Evolutionary conservation across 192 early-diverging fungal species (phyloP), one percentile per base, ranked within the genome.

Genomic region (Oehlia diaphana): DNA sequence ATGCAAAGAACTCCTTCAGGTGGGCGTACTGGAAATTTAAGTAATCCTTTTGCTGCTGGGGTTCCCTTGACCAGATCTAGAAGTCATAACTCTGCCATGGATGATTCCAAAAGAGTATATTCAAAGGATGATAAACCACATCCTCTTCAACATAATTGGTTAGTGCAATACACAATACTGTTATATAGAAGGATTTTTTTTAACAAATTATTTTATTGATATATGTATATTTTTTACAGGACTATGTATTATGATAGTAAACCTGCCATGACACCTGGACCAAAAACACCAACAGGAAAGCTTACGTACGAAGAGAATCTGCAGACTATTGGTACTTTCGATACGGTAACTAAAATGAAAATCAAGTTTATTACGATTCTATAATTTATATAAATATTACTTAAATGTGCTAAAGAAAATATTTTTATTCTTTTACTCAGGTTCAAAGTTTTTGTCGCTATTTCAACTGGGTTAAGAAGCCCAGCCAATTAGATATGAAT

Each of bases 401-500:
- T 37, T 37, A 4, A 37, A 4, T 42, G 5, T 42, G 39, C 7
- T 42, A 42, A 42, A 42, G 39, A 42, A 42, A 42, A 42, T 42
- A 42, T 42, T 19, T 67, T 35, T 31, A 50, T 53, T 79, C 14
- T 39, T n/a, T 75, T 37, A 23, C 68, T 7, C 23, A 86, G 84
- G 84, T 86, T 3, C 79, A 86, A 35, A 63, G 79, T 0, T 86
- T 86, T 65, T 83, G 82, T 39, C 79, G 82, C 10, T 86, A 86
- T 39, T 86, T 86, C 68, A 86, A 86, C 28, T 86, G 85, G 85
- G 83, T 86, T 16, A 82, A 83, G 31, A 86, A 83, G 64, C 85
- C 85, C 1, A 81, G 82, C 42, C 81, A 79, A 63, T 77, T 86
- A 44, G 85, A 86, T n/a, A 73, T 80, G 31, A 82, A 77, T 61